phyloP scores from a whole-genome alignment of 2,329 filamentous ascomycete genomes.

The Colletotrichum phormii region DNA sequence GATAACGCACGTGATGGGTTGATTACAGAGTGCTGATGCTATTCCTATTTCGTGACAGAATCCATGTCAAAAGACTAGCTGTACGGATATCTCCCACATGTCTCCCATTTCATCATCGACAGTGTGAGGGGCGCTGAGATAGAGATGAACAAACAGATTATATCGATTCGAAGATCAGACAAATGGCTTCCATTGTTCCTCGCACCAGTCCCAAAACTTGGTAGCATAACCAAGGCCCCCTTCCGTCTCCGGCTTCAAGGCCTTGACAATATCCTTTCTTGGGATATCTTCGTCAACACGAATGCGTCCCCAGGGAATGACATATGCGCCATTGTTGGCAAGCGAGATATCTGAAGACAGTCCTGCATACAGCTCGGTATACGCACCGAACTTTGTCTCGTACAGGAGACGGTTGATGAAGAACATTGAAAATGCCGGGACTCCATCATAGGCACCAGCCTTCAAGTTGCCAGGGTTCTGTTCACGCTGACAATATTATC shows the following conservation, averaged over 20 bases:
- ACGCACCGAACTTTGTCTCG: constrained; percentile 49
- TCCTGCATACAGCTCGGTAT: constrained; percentile 54
- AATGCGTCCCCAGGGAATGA: constrained; percentile 46
- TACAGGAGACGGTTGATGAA: constrained; percentile 43
- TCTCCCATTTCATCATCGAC: too few species aligned
- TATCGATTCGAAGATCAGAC: background rate
- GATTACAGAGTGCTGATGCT: too few species aligned
- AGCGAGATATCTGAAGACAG: constrained; percentile 49
- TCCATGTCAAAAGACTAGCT: too few species aligned
- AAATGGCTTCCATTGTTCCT: constrained; percentile 33
- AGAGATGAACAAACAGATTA: too few species aligned
- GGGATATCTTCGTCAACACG: constrained; percentile 35
- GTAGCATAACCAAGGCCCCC: constrained; percentile 43
- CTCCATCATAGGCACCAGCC: constrained; percentile 40
- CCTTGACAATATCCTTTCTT: constrained; percentile 44
- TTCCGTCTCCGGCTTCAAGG: constrained; percentile 40
- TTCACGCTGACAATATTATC: constrained; percentile 44
- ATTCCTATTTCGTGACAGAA: too few species aligned
- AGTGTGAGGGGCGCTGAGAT: too few species aligned
- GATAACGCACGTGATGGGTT: too few species aligned
- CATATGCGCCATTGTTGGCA: constrained; percentile 44
- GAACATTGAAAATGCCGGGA: constrained; percentile 13
- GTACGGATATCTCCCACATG: too few species aligned
- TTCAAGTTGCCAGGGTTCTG: constrained; percentile 50
- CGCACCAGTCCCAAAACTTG: constrained; percentile 47